A percentile compares a stretch with the other conserved stretches of the same genome.
Evolutionary conservation across 2,329 filamentous ascomycete genomes (phyloP).

Genomic region (Leptographium lundbergii): DNA sequence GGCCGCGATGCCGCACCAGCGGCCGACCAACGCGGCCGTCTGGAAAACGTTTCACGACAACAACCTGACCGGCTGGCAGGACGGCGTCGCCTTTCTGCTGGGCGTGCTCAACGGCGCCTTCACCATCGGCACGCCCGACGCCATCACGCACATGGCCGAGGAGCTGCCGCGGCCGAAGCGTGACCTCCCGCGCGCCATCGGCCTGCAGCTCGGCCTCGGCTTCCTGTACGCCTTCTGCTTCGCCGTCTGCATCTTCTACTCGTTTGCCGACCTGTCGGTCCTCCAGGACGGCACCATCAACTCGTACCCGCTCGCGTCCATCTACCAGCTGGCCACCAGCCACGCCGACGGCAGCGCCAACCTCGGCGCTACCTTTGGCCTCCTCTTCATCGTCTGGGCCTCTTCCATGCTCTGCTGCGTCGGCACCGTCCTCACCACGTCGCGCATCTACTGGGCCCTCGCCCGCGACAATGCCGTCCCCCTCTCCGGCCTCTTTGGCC

Average conservation of each 20-base stretch:
- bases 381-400: conserved; percentile 25
- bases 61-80: conserved; percentile 37
- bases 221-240: conserved; percentile 38
- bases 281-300: conserved; percentile 36
- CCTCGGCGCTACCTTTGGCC: conserved; percentile 25
- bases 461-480: conserved; percentile 50
- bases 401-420: conserved; percentile 35
- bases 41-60: conserved; percentile 36
- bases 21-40: conserved; percentile 39
- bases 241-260: conserved; percentile 38
- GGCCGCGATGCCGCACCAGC: conserved; percentile 36
- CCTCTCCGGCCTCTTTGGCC: conserved; percentile 37
- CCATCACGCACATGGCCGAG: conserved; percentile 49
- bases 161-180: conserved; percentile 36
- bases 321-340: conserved; percentile 46
- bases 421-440: conserved; percentile 37
- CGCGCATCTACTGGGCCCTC: conserved; percentile 30
- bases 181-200: conserved; percentile 38
- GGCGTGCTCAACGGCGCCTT: conserved; percentile 57
- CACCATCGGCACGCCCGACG: conserved; percentile 50
- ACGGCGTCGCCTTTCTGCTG: conserved; percentile 51
- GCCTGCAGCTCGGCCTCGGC: conserved; percentile 32
- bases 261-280: conserved; percentile 39
- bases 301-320: conserved; percentile 48
- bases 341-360: conserved; percentile 27